Base-by-base conservation (phyloP, 1,284 basidiomycete genomes). In the Moesziomyces aphidis region DNA sequence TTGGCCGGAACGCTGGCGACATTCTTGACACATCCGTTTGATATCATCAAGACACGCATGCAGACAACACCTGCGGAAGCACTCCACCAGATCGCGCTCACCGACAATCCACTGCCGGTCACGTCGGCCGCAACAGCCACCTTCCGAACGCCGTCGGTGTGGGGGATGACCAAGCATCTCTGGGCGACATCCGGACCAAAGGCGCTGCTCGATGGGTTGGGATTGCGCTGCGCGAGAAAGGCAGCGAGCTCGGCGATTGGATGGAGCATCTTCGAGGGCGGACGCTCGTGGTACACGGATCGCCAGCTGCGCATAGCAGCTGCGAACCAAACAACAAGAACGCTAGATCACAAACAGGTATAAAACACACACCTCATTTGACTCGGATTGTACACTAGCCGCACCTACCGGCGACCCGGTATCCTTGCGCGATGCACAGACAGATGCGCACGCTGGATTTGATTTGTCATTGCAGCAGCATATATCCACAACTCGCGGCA, bases 11-110 rank as follows among this genome's bases (percentile, higher is more conserved):
- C 81, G 1, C 51, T 82, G 1, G 81, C 82, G 4, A 84, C 83
- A 0, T 42, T 84, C 17, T 28, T 82, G n/a, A 84, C 83, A 9
- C 83, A 84, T 49, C 83, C 83, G 3, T 83, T 83, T 46, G 83
- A 84, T 49, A 82, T 84, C 51, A 63, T 84, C 59, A 84, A 84
- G 70, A 84, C 83, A 15, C 55, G 83, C 22, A 78, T 83, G 75
- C 83, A 84, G 53, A 83, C 79, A 3, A 77, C 76, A 1, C 78
- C 78, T 15, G 45, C 52, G 3, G 54, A 55, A 4, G 28, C 68
- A 0, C 44, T 80, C 3, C 49, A 67, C 28, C 47, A 63, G 36
- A 67, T 63, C 4, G 61, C 58, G 7, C 11, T 47, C 15, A 21
- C 43, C 11, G 46, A 55, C 36, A 34, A 66, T 10, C 54, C 59